phyloP scores from a whole-genome alignment of 257 asterid species.

The Nicotiana paniculata region DNA sequence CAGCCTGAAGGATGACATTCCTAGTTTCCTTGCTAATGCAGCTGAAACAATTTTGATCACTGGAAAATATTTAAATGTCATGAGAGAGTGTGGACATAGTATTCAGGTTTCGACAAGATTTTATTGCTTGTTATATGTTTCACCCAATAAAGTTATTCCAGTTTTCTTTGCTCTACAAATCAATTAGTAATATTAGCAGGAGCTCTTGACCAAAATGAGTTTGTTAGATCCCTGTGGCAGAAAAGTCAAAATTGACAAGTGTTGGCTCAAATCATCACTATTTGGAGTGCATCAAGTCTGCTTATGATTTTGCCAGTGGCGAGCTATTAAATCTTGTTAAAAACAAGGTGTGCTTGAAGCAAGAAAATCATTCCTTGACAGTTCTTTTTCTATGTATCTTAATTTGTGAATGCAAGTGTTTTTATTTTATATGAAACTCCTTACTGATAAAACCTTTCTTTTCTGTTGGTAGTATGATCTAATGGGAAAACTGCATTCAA shows the following conservation, averaged over 20 bases:
- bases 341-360: slow-evolving; percentile 61
- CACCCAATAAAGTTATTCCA: neutral
- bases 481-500: slow-evolving; percentile 90
- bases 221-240: slow-evolving; percentile 79
- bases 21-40: slow-evolving; percentile 90
- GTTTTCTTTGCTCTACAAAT: slow-evolving; percentile 1
- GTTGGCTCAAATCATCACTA: slow-evolving; percentile 89
- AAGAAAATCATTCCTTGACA: neutral
- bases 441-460: slow-evolving; percentile 16
- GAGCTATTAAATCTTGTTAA: slow-evolving; percentile 84
- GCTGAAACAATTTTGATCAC: slow-evolving; percentile 93
- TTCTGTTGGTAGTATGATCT: slow-evolving; percentile 75
- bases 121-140: slow-evolving; percentile 9
- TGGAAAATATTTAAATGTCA: slow-evolving; percentile 92
- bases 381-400: neutral
- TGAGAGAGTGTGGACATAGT: slow-evolving; percentile 96
- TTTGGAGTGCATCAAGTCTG: slow-evolving; percentile 87
- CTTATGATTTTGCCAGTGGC: slow-evolving; percentile 97
- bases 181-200: slow-evolving; percentile 17
- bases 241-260: slow-evolving; percentile 66
- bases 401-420: slow-evolving; percentile 1
- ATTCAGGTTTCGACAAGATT: slow-evolving; percentile 55
- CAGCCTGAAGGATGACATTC: slow-evolving; percentile 94
- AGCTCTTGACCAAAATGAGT: slow-evolving; percentile 33
- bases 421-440: slow-evolving; percentile 6